Evolutionary conservation across 2,329 filamentous ascomycete species (phyloP), one percentile per base, ranked within the genome.

Genomic region (Tolypocladium amazonense): DNA sequence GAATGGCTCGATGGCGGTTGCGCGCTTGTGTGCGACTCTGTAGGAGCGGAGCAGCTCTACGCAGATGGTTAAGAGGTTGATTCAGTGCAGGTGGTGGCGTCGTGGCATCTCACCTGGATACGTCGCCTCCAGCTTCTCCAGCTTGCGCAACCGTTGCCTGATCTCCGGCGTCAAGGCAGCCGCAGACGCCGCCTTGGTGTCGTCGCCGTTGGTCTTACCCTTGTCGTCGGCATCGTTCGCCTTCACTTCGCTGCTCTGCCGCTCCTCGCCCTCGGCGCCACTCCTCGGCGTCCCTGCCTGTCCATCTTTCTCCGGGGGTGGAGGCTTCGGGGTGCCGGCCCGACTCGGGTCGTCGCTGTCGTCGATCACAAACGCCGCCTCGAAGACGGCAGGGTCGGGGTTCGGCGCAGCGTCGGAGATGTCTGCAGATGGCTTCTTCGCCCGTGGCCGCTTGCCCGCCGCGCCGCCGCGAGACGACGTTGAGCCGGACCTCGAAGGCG

Each of bases 21-120:
- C 90, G 57, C 92, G 87, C 60, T 89, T 85, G 76, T 99, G 93
- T 23, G 94, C 94, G 64, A 92, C 87, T 62, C 92, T 86, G 74
- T 99, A 99, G 11, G 93, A 96, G 60, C 91, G 88, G 56, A 97
- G 79, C 0, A 99, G 80, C 69, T 97, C 93, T 91, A 58, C 57
- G 56, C 15, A 39, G 8, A 23, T 14, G 43, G 20, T 25, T 55
- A 38, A 55, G 53, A 65, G 56, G 63, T 60, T 41, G 38, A 25
- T 37, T 52, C 56, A 20, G 3, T 50, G 56, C 5, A 27, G 23
- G 7, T 7, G 18, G 47, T 18, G 47, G 30, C 54, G n/a, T 25
- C 20, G 39, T 3, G 53, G 14, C 3, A 45, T 33, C 73, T 52
- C 79, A 92, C 90, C 90, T 70, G 90, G 86, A 73, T 97, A 97